phyloP scores from a whole-genome alignment of 805 yeast species.

The Saturnispora serradocipensis region DNA sequence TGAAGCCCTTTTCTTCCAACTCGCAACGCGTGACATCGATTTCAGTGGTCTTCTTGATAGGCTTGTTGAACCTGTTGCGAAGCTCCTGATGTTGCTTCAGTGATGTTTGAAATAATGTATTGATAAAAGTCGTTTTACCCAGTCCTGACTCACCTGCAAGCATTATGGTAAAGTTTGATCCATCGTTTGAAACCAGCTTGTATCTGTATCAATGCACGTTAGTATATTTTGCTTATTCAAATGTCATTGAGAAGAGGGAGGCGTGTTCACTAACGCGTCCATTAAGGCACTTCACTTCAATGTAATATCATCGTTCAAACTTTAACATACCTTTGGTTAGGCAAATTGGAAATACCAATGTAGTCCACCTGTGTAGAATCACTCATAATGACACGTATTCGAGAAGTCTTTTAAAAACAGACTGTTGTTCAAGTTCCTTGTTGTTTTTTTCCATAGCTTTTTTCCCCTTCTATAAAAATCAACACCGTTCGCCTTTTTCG shows the following conservation, averaged over 20 bases:
- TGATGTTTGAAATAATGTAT: slow-evolving; percentile 72
- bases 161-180: slow-evolving; percentile 72
- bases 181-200: slow-evolving; percentile 65
- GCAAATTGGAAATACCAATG: slow-evolving; percentile 63
- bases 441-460: background rate
- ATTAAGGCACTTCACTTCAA: background rate
- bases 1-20: slow-evolving; percentile 76
- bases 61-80: slow-evolving; percentile 48
- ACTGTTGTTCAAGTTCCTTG: background rate
- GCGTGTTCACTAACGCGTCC: background rate
- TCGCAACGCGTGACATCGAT: slow-evolving; percentile 73
- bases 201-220: slow-evolving; percentile 33
- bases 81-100: slow-evolving; percentile 52
- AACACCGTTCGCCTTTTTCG: background rate
- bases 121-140: slow-evolving; percentile 87
- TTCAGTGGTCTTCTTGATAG: slow-evolving; percentile 62
- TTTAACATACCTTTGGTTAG: slow-evolving; percentile 56
- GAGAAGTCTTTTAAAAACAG: background rate
- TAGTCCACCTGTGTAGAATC: slow-evolving; percentile 33
- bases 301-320: background rate
- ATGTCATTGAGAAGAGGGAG: background rate
- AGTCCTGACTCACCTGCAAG: slow-evolving; percentile 87
- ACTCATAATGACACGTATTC: slow-evolving; percentile 14
- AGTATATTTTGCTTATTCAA: background rate
- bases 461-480: background rate